phyloP scores from a whole-genome alignment of 2,329 filamentous ascomycete species.

The Hymenoscyphus fraxineus region DNA sequence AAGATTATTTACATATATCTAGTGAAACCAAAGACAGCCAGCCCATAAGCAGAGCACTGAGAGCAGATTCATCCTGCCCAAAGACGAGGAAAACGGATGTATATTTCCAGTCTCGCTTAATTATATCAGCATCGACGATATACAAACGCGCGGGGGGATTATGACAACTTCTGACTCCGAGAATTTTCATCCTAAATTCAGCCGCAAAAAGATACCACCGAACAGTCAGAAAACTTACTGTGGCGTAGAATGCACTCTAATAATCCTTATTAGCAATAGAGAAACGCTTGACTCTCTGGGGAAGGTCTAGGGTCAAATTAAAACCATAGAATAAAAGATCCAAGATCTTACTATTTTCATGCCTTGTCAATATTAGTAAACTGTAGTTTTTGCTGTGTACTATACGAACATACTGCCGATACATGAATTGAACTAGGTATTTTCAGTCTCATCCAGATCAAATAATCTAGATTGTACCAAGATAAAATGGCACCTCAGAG shows the following conservation, averaged over 20 bases:
- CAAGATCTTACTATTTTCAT: too few relatives aligned
- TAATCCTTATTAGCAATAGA: background rate
- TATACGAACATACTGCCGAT: too few relatives aligned
- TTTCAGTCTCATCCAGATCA: too few relatives aligned
- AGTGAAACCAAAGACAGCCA: background rate
- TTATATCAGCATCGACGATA: background rate
- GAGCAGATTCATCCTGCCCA: background rate
- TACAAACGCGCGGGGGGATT: background rate
- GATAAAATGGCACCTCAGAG: too few relatives aligned
- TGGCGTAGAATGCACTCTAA: background rate
- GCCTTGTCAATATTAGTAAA: too few relatives aligned
- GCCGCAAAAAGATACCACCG: background rate
- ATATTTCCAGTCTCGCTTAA: slow-evolving; percentile 7
- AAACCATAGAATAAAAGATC: too few relatives aligned
- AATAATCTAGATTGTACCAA: too few relatives aligned
- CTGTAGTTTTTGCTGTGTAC: too few relatives aligned
- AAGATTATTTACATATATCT: background rate
- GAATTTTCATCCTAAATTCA: background rate
- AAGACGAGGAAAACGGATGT: background rate
- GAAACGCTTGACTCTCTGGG: too few relatives aligned
- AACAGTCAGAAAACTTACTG: background rate
- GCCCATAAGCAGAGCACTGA: background rate
- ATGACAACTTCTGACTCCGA: too few relatives aligned
- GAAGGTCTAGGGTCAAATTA: too few relatives aligned
- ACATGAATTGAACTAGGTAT: too few relatives aligned